These are phyloP conservation scores for Candida pseudoglaebosa DNA, from an alignment of 805 yeast species.

Conservation along the genomic window DNA sequence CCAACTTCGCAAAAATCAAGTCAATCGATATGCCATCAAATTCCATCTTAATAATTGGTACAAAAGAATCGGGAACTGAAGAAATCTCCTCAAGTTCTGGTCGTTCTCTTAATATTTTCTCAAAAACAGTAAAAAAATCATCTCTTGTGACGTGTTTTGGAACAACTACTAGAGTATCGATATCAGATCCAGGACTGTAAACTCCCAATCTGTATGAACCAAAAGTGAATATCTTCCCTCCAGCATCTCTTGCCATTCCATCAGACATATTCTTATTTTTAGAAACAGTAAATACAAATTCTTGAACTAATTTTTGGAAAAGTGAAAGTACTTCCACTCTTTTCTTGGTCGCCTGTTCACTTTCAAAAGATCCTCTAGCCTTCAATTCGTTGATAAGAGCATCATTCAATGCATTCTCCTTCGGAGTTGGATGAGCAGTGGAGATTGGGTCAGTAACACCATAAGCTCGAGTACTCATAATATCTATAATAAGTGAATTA, in stretches of 20 bases:
- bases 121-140: conserved; percentile 84
- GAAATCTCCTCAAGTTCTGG: conserved; percentile 87
- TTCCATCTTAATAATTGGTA: conserved; percentile 90
- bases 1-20: conserved; percentile 78
- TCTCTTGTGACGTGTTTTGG: conserved; percentile 93
- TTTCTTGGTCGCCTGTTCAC: conserved; percentile 76
- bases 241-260: conserved; percentile 96
- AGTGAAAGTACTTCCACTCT: conserved; percentile 70
- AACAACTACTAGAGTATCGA: conserved; percentile 92
- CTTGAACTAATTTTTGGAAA: conserved; percentile 70
- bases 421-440: conserved; percentile 75
- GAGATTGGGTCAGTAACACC: conserved; percentile 88
- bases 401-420: conserved; percentile 75
- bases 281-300: conserved; percentile 81
- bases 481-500: not conserved
- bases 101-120: conserved; percentile 59
- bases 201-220: conserved; percentile 96
- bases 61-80: conserved; percentile 94
- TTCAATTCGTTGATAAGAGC: conserved; percentile 73
- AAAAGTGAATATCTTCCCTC: conserved; percentile 94
- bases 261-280: conserved; percentile 87
- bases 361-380: conserved; percentile 82
- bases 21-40: conserved; percentile 92
- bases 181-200: conserved; percentile 97
- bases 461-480: conserved; percentile 26